phyloP scores from a whole-genome alignment of 129 eudicot species.

The Artemisia annua region DNA sequence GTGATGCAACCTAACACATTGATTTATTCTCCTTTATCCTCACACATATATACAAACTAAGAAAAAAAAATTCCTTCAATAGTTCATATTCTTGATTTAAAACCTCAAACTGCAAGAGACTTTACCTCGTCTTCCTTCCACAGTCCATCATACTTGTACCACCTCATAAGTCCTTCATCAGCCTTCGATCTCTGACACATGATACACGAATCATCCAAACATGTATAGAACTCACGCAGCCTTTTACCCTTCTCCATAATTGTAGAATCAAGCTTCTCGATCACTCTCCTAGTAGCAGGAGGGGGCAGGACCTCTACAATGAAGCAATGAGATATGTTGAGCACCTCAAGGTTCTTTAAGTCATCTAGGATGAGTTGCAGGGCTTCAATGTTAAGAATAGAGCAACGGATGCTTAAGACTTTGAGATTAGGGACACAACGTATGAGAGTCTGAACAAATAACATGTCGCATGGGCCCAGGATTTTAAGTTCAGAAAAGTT shows the following conservation, averaged over 20 bases:
- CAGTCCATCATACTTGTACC: constrained; percentile 71
- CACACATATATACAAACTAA: background rate
- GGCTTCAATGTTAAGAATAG: constrained; percentile 42
- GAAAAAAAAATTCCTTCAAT: background rate
- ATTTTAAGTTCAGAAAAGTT: constrained; percentile 61
- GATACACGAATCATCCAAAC: constrained; percentile 49
- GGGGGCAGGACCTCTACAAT: constrained; percentile 42
- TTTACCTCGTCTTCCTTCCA: constrained; percentile 70
- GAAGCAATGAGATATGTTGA: constrained; percentile 69
- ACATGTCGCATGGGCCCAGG: constrained; percentile 61
- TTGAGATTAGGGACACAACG: constrained; percentile 53
- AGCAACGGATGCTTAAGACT: constrained; percentile 64
- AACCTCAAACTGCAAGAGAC: constrained; percentile 52
- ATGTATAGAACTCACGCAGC: constrained; percentile 41
- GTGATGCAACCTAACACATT: constrained; percentile 6
- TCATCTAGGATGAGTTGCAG: constrained; percentile 47
- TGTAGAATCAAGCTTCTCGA: constrained; percentile 42
- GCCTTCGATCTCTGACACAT: constrained; percentile 55
- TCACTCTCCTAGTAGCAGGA: constrained; percentile 37
- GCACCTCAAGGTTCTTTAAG: constrained; percentile 54
- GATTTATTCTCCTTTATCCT: constrained; percentile 12
- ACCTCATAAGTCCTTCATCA: constrained; percentile 76
- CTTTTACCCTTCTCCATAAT: constrained; percentile 48
- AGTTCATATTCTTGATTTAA: background rate
- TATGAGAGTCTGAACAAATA: constrained; percentile 44